Evolutionary conservation across 139 green algal species (phyloP).

Genomic region (Micromonas commoda): DNA sequence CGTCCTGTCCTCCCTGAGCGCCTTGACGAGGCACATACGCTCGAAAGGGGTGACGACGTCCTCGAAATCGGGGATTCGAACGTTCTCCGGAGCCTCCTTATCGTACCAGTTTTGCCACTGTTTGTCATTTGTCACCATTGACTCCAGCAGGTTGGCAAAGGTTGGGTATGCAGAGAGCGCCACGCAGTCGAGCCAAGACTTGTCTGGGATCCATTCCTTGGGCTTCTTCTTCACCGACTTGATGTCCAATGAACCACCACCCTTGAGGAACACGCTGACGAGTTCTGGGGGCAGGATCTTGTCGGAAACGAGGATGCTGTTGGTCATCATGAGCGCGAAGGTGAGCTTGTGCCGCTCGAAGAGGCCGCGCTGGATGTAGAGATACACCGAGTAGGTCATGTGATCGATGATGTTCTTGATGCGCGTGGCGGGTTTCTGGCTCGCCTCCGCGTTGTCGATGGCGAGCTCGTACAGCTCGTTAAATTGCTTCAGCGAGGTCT

Average conservation of each 20-base stretch:
- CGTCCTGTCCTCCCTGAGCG: conserved; percentile 69
- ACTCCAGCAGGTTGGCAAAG: conserved; percentile 47
- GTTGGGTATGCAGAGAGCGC: conserved; percentile 15
- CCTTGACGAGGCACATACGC: conserved; percentile 69
- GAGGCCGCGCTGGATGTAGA: conserved; percentile 68
- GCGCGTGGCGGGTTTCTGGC: conserved; percentile 50
- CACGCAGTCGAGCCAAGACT: conserved; percentile 76
- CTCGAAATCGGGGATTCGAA: conserved; percentile 50
- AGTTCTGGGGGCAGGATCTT: conserved; percentile 47
- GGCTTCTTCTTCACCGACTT: conserved; percentile 50
- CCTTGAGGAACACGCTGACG: conserved; percentile 83
- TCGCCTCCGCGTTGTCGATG: conserved; percentile 53
- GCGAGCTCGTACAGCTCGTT: conserved; percentile 59
- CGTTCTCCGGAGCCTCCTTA: conserved; percentile 55
- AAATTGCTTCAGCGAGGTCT: conserved; percentile 60
- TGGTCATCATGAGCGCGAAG: conserved; percentile 70
- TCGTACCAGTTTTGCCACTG: conserved; percentile 65
- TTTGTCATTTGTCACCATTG: conserved; percentile 56
- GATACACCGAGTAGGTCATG: conserved; percentile 70
- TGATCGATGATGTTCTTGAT: conserved; percentile 66
- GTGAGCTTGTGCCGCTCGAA: conserved; percentile 79
- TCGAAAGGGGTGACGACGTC: conserved; percentile 61
- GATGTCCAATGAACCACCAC: conserved; percentile 69
- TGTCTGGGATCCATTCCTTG: conserved; percentile 61
- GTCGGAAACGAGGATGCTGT: conserved; percentile 65